Evolutionary conservation across 1,284 basidiomycete species (phyloP), one percentile per base, ranked within the genome.

Genomic region (Vanrija pseudolonga): DNA sequence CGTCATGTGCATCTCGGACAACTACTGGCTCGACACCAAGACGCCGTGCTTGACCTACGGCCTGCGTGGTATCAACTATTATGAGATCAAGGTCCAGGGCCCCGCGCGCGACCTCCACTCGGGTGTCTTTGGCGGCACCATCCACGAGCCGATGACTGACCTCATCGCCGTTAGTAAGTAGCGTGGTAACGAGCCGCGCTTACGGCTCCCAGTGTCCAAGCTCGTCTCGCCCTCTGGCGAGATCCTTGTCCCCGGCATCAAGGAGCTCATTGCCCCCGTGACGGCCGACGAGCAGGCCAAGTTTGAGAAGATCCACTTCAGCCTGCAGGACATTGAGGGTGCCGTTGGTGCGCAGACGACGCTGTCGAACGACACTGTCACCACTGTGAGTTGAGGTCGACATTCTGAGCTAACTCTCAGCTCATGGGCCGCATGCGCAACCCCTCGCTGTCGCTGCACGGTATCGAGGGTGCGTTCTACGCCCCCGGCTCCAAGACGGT

Each of bases 381-480:
- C 81, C n/a, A 86, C 90, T 42, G 68, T 73, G 42, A 59, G 69
- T 61, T 6, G 6, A 4, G n/a, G n/a, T 6, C 3, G 36, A 5
- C 19, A 4, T 18, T 6, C 7, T 32, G 3, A 18, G 49, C 51
- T 56, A 17, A 46, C 23, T 17, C 3, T 4, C 50, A 70, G 66
- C 65, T 76, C 37, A 76, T 76, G 74, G 72, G 72, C 45, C 61
- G 72, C 59, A 76, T 76, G 74, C 63, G 73, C 51, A 83, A 86
- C 76, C 91, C 93, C 1, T 89, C 86, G 58, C 82, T 98, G 56
- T 95, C 91, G 4, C 78, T 98, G 17, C 95, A 98, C 76, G 96
- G 95, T 23, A 95, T 98, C 68, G 92, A 98, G 76, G 95, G 96
- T 53, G 96, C 94, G 5, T 98, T 98, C 81, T 89, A 71, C 57